These are phyloP conservation scores for Lycium barbarum DNA, from an alignment of 257 asterid genomes.

Conservation along the genomic window DNA sequence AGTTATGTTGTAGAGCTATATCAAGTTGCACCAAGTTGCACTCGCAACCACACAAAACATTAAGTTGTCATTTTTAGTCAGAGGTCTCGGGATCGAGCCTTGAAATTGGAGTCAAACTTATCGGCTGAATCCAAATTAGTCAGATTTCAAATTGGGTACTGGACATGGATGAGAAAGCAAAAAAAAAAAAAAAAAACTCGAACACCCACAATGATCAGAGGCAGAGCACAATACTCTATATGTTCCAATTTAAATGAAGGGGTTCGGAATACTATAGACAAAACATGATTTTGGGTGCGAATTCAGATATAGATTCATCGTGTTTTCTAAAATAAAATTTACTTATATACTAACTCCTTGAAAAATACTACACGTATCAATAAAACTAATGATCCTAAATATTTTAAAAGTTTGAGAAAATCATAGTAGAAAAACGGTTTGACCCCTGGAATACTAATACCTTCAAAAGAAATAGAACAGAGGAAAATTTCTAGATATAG, in stretches of 20 bases:
- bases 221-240: background rate
- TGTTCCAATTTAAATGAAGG: background rate
- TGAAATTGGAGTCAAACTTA: background rate
- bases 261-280: background rate
- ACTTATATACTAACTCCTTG: background rate
- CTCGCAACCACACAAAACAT: background rate
- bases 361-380: too few species aligned
- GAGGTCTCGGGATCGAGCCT: accelerated
- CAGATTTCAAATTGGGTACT: background rate
- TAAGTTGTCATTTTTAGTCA: background rate
- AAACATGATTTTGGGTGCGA: background rate
- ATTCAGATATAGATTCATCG: too few species aligned
- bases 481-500: background rate
- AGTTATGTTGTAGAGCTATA: background rate
- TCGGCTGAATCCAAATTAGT: accelerated
- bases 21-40: background rate
- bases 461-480: too few species aligned
- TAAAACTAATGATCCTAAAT: background rate
- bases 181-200: background rate
- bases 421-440: background rate
- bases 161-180: background rate
- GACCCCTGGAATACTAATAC: background rate
- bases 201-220: background rate
- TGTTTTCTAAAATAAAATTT: too few species aligned
- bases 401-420: background rate